phyloP scores from a whole-genome alignment of 106 monocot species.

The Iris macrosiphon region DNA sequence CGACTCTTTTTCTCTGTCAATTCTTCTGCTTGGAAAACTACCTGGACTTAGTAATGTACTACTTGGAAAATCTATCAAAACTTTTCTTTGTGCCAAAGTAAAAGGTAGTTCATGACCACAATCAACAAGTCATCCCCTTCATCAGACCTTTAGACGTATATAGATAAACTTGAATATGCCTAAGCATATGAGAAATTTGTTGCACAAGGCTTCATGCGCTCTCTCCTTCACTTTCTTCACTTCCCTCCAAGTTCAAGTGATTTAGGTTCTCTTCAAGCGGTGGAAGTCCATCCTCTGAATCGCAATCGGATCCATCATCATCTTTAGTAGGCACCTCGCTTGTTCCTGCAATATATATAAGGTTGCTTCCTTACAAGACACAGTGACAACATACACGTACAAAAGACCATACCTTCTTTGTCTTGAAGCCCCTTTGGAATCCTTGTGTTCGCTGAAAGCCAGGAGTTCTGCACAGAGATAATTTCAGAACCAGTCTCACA shows the following conservation, averaged over 20 bases:
- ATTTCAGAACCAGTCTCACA: conserved; percentile 77
- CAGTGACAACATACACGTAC: neutral
- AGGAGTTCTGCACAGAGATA: conserved; percentile 68
- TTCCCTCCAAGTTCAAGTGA: conserved; percentile 42
- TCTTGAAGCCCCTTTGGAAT: conserved; percentile 17
- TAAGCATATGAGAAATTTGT: too few relatives aligned
- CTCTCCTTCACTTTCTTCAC: conserved; percentile 39
- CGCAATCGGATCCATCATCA: conserved; percentile 34
- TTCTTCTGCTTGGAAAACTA: too few relatives aligned
- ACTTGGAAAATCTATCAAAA: too few relatives aligned
- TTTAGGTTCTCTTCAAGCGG: conserved; percentile 84
- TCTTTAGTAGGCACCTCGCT: conserved; percentile 2
- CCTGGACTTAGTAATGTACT: too few relatives aligned
- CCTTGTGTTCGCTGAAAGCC: conserved; percentile 68
- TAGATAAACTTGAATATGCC: too few relatives aligned
- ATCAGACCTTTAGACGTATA: too few relatives aligned
- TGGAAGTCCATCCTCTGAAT: conserved; percentile 81
- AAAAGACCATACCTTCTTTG: neutral
- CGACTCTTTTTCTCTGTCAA: too few relatives aligned
- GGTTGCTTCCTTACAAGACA: neutral
- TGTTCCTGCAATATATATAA: conserved; percentile 14
- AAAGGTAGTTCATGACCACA: too few relatives aligned
- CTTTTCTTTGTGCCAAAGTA: too few relatives aligned
- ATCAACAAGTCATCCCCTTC: too few relatives aligned
- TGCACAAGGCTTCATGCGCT: too few relatives aligned